Evolutionary conservation across 129 eudicot species (phyloP).

Genomic region (Ambrosia artemisiifolia): DNA sequence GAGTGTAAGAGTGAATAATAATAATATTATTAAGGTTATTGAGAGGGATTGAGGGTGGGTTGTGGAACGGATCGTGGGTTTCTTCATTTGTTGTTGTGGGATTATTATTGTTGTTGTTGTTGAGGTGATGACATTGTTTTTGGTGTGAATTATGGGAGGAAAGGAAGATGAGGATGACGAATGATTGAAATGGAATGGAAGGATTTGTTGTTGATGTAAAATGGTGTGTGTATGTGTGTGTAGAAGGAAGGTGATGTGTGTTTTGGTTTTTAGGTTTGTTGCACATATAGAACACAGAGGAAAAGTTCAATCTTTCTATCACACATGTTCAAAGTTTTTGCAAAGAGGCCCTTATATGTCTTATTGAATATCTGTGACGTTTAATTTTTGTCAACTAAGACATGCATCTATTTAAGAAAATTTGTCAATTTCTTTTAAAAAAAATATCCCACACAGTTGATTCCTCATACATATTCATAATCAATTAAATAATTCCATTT

Average conservation of each 20-base stretch:
- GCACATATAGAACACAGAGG: too few relatives aligned
- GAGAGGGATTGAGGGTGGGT: neutral
- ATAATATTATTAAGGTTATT: neutral
- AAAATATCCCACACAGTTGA: too few relatives aligned
- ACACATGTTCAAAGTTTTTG: too few relatives aligned
- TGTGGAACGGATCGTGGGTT: constrained; percentile 16
- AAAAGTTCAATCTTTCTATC: too few relatives aligned
- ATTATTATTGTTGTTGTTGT: neutral
- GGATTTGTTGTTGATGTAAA: neutral
- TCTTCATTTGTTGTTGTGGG: constrained; percentile 19
- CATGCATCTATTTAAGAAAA: too few relatives aligned
- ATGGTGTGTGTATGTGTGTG: neutral
- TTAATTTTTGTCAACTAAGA: too few relatives aligned
- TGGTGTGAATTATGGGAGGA: neutral
- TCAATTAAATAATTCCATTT: too few relatives aligned
- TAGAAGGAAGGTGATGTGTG: neutral
- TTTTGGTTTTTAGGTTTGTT: neutral
- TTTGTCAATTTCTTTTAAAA: too few relatives aligned
- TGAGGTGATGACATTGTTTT: too few relatives aligned
- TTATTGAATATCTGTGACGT: too few relatives aligned
- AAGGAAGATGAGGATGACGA: neutral
- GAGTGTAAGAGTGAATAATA: constrained; percentile 11
- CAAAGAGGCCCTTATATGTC: too few relatives aligned
- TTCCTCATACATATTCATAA: too few relatives aligned
- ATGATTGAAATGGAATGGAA: neutral